These are phyloP conservation scores for Alternaria brassicicola DNA, from an alignment of 2,329 filamentous ascomycete genomes.

Conservation along the genomic window DNA sequence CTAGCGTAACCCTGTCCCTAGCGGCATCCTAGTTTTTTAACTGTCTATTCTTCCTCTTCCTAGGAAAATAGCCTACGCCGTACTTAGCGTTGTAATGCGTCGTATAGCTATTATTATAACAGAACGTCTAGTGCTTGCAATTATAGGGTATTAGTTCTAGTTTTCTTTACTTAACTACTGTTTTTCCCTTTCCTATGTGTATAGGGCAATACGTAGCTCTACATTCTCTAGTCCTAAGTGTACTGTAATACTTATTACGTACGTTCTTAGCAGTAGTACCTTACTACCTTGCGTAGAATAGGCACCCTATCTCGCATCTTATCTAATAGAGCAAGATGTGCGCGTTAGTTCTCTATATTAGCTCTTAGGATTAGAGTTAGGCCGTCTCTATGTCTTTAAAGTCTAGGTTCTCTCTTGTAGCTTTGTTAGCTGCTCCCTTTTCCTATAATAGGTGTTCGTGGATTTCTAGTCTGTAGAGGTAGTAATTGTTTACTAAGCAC, in stretches of 20 bases:
- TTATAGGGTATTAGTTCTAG: no score
- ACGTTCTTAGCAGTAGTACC: not conserved
- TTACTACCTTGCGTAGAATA: not conserved
- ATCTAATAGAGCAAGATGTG: no score
- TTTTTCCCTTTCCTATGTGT: no score
- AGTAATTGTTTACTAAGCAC: not conserved
- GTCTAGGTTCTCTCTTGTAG: no score
- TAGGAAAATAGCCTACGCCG: not conserved
- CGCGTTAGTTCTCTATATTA: no score
- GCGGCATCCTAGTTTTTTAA: conserved; percentile 2
- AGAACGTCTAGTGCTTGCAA: not conserved
- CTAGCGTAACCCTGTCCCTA: not conserved
- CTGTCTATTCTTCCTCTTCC: not conserved
- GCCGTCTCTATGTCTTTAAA: no score
- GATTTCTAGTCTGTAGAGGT: not conserved
- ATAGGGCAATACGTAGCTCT: no score
- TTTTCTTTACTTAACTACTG: no score
- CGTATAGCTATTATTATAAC: not conserved
- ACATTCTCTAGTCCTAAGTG: not conserved
- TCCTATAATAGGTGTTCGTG: not conserved
- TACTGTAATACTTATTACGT: not conserved
- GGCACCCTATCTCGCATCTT: no score
- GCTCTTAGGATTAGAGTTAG: no score
- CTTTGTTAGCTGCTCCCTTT: no score
- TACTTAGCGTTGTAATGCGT: not conserved